Conservation (phyloP, 2,329 filamentous ascomycete species). For the Podosphaera xanthii region DNA sequence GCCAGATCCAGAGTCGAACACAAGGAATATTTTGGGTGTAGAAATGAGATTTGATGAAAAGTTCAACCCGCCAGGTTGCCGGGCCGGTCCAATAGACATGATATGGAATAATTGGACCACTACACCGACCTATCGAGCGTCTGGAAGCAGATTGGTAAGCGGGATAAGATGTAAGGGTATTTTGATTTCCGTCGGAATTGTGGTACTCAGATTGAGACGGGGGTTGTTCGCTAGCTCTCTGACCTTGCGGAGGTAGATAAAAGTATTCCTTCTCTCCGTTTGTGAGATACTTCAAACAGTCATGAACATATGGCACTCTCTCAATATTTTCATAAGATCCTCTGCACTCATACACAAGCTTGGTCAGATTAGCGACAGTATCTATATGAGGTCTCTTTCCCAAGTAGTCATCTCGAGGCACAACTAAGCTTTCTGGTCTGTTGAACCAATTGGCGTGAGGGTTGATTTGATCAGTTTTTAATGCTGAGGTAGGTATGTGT, state of each 20-base stretch:
- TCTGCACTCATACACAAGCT: constrained; percentile 28
- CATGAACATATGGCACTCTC: constrained; percentile 29
- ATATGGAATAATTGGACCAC: constrained; percentile 30
- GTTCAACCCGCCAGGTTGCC: constrained; percentile 31
- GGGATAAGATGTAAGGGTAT: constrained; percentile 15
- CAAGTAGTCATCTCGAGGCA: constrained; percentile 27
- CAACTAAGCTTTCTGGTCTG: constrained; percentile 25
- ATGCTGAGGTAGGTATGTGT: constrained; percentile 6
- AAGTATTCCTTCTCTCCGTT: constrained; percentile 26
- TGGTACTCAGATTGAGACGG: constrained; percentile 14
- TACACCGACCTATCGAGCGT: constrained; percentile 23
- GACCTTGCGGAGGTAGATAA: constrained; percentile 18
- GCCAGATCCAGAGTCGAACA: constrained; percentile 28
- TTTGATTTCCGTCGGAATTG: constrained; percentile 16
- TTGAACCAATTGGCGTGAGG: constrained; percentile 30
- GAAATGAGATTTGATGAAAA: constrained; percentile 32
- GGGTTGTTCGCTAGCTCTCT: constrained; percentile 15
- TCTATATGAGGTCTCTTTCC: constrained; percentile 27
- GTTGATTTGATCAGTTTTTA: constrained; percentile 22
- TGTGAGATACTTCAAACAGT: constrained; percentile 27
- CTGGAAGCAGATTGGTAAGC: constrained; percentile 19
- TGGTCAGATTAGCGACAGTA: constrained; percentile 27
- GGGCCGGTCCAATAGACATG: constrained; percentile 34
- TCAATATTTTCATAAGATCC: constrained; percentile 28
- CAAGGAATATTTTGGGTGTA: constrained; percentile 33